A percentile compares a stretch with the other conserved stretches of the same genome.
Conservation (phyloP, 306 rosid species). For the Vigna radiata region DNA sequence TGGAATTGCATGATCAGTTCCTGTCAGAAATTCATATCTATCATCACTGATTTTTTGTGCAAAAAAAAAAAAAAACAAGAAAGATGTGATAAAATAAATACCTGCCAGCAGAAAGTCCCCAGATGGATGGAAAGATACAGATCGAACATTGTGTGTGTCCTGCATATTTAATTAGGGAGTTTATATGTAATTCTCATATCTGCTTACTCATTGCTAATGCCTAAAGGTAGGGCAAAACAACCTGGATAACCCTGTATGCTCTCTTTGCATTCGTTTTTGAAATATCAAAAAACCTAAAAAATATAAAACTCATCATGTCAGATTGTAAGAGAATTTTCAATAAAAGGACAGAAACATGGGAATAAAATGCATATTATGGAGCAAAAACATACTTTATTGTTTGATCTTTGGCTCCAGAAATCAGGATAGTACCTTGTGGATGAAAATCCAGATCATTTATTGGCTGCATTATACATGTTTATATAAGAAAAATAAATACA, state of each 20-base stretch:
- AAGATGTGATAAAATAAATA: constrained; percentile 41
- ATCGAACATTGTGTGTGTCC: constrained; percentile 97
- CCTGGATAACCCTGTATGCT: constrained; percentile 94
- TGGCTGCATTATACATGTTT: constrained; percentile 68
- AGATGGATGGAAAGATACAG: constrained; percentile 89
- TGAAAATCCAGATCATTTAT: constrained; percentile 94
- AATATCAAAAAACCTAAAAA: constrained; percentile 84
- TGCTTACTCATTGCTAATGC: constrained; percentile 40
- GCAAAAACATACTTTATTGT: constrained; percentile 73
- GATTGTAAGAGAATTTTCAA: constrained; percentile 33
- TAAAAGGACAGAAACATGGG: constrained; percentile 33
- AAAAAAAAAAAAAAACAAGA: background rate
- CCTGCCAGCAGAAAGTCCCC: constrained; percentile 95
- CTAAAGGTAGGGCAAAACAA: constrained; percentile 44
- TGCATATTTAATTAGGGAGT: constrained; percentile 44
- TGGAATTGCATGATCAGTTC: constrained; percentile 92
- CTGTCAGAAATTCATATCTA: constrained; percentile 51
- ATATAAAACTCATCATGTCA: constrained; percentile 36
- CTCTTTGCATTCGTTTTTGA: constrained; percentile 88
- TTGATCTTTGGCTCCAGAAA: constrained; percentile 91
- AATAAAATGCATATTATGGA: constrained; percentile 16
- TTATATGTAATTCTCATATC: constrained; percentile 22
- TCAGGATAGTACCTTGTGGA: constrained; percentile 81
- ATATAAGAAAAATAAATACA: constrained; percentile 22
- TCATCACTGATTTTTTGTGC: constrained; percentile 18